phyloP scores from a whole-genome alignment of 2,329 filamentous ascomycete genomes.

The Tolypocladium sp. region DNA sequence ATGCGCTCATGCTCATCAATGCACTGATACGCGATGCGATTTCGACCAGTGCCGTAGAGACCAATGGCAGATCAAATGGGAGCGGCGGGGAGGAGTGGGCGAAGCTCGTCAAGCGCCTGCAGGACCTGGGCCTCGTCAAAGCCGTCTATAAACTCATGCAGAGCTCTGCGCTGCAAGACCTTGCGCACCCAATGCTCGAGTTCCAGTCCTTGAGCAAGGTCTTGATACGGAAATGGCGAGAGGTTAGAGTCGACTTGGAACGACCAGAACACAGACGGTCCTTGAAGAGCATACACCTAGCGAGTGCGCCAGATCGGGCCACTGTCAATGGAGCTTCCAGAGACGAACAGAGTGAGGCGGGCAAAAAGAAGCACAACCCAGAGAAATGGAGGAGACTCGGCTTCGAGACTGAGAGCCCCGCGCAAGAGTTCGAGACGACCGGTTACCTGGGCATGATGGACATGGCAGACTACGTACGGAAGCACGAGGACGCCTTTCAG shows the following conservation, averaged over 20 bases:
- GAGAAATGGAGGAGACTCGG: conserved; percentile 91
- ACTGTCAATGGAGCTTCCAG: conserved; percentile 27
- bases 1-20: conserved; percentile 91
- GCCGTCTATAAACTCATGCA: conserved; percentile 92
- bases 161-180: conserved; percentile 81
- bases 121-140: conserved; percentile 87
- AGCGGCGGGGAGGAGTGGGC: conserved; percentile 67
- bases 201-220: conserved; percentile 90
- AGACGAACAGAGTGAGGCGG: conserved; percentile 24
- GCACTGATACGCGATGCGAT: conserved; percentile 89
- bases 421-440: conserved; percentile 72
- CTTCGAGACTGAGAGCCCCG: conserved; percentile 84
- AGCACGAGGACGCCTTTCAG: conserved; percentile 86
- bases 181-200: conserved; percentile 82
- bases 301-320: conserved; percentile 59
- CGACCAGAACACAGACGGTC: conserved; percentile 80
- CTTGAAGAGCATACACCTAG: conserved; percentile 75
- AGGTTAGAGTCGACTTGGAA: conserved; percentile 76
- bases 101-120: conserved; percentile 85
- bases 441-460: conserved; percentile 98
- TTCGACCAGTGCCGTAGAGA: conserved; percentile 54
- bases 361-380: conserved; percentile 63
- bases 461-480: conserved; percentile 83
- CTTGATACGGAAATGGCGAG: conserved; percentile 77
- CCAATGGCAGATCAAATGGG: conserved; percentile 16